A percentile compares a stretch with the other conserved stretches of the same genome.
Conservation (phyloP, 768 basidiomycete genomes). For the Leccinum subgranulosum region DNA sequence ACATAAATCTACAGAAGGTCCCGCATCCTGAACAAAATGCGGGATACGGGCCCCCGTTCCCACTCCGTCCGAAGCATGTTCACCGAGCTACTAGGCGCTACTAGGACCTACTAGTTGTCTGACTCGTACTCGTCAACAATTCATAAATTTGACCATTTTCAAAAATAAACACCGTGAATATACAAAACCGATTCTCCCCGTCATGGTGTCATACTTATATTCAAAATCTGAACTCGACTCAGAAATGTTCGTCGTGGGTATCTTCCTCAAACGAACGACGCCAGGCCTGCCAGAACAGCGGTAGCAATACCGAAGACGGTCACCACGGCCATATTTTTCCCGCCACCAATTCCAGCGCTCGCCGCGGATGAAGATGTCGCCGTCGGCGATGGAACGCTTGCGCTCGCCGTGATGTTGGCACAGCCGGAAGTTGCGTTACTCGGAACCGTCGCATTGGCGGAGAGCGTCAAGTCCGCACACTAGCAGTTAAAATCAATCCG, state of each 20-base stretch:
- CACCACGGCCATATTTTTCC: conserved; percentile 9
- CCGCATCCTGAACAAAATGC: background rate
- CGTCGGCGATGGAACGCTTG: conserved; percentile 11
- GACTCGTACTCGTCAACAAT: no score
- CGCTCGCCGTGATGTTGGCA: conserved; percentile 30
- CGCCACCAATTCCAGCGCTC: conserved; percentile 11
- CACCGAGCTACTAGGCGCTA: background rate
- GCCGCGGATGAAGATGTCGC: conserved; percentile 5
- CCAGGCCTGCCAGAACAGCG: conserved; percentile 9
- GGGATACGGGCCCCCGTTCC: background rate
- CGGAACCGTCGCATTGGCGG: conserved; percentile 48
- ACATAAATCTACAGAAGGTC: background rate
- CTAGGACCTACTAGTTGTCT: no score
- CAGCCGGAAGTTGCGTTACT: conserved; percentile 36
- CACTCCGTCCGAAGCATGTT: background rate
- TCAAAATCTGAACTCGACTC: background rate
- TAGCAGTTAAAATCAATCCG: conserved; percentile 25
- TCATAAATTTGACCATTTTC: background rate
- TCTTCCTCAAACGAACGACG: conserved; percentile 10
- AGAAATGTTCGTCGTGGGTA: background rate
- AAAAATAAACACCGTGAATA: background rate
- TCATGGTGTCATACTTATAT: background rate
- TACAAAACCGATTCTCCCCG: background rate
- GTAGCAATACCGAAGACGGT: conserved; percentile 7
- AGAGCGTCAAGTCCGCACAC: conserved; percentile 80